Base-by-base conservation (phyloP, 345 rosid genomes). In the Nephelium lappaceum region DNA sequence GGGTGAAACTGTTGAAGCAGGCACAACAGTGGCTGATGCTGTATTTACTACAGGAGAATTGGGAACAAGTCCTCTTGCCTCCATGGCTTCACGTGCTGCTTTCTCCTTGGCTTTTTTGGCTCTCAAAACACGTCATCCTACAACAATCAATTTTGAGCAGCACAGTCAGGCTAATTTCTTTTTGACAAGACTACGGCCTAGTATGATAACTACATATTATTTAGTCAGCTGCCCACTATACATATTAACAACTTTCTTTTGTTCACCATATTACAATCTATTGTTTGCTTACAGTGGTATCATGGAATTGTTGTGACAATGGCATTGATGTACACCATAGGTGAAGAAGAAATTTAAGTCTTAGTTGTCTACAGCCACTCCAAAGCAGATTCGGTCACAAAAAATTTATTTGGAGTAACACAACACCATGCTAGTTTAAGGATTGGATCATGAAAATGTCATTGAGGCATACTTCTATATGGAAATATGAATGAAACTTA, bases 101-200 rank as follows among this genome's bases (percentile, higher is more conserved):
- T 78, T 83, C 67, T 93, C 93, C 79, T 95, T 95, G 43, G 98
- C 93, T 81, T 65, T 90, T 79, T 87, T 90, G 23, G 98, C 98
- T 81, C 95, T 89, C 81, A 94, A 39, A 92, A 83, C 72, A 93
- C 95, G 74, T 93, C 99, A 73, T 87, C 94, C 97, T 93, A 87
- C 82, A 84, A 25, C 6, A 25, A 57, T 27, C 38, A 68, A 47
- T 11, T 67, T 23, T 41, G 24, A 38, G 51, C 18, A 38, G 39
- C 65, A 67, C 43, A 38, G 4, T 27, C 11, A 49, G 12, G 31
- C 45, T 47, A 36, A 10, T 62, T 51, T 51, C 57, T 15, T 51
- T 51, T 15, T 16, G 57, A 51, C 18, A 51, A 51, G 58, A 53
- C 16, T 6, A 4, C 6, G 8, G 58, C 58, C 58, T 62, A 75